Evolutionary conservation across 768 basidiomycete species (phyloP), one percentile per base, ranked within the genome.

Genomic region (Neoboletus subvelutipes): DNA sequence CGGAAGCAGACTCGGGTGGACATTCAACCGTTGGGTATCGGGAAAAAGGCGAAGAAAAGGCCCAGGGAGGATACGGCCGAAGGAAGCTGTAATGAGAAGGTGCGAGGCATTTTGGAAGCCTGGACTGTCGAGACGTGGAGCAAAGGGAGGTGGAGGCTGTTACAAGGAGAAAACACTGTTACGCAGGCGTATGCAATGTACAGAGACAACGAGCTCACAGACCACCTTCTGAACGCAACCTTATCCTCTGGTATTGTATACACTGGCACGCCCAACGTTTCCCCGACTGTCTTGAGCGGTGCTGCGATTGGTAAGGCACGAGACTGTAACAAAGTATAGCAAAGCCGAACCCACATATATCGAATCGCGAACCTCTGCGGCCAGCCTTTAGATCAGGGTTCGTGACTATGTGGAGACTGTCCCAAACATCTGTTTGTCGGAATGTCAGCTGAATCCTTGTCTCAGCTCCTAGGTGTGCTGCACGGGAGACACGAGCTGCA

Each of bases 1-100:
- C 0, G 94, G 94, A 34, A 98, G 79, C 0, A 93, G 75, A 36
- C 94, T 95, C 0, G 94, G 93, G 64, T 98, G 94, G 7, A 98
- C 84, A 65, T 98, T 97, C 37, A 98, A 76, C 24, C 88, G 76
- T 45, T 83, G 81, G 0, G 71, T 64, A 0, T 76, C 75, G 0
- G 74, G 78, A 65, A 96, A 96, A 40, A 79, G 75, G 15, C 76
- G 67, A 17, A 97, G 81, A 51, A 90, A 75, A 3, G 76, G 65
- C 5, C 76, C 67, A 0, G 91, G 81, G 13, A 98, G 80, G 61
- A 95, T 93, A 45, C 89, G 87, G 1, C 94, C 94, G 60, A 96
- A 96, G 1, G 94, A 96, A 7, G 94, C 92, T 1, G 94, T 94
- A 7, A 98, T 66, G 10, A 97, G 78, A 31, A 95, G 66, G 57